phyloP scores from a whole-genome alignment of 768 basidiomycete species.

The Leucocoprinus sp. region DNA sequence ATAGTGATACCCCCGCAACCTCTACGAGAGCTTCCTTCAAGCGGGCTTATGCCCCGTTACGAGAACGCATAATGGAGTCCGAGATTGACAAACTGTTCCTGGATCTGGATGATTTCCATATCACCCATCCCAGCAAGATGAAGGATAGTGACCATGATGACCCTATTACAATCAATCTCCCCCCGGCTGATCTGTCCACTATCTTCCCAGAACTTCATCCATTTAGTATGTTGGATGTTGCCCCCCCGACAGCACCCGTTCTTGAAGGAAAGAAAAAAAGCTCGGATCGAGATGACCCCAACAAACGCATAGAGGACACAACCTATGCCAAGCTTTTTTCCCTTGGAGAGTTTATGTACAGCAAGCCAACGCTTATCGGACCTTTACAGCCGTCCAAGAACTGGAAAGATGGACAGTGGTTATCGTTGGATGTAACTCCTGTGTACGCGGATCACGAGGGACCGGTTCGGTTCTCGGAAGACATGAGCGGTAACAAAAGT shows the following conservation, averaged over 20 bases:
- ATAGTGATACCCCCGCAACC: constrained; percentile 23
- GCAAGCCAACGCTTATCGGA: constrained; percentile 77
- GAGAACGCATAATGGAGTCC: constrained; percentile 56
- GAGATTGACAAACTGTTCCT: constrained; percentile 46
- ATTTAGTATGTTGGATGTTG: constrained; percentile 44
- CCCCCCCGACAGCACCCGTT: constrained; percentile 22
- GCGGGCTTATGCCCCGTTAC: constrained; percentile 46
- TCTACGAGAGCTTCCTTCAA: constrained; percentile 35
- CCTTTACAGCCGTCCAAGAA: constrained; percentile 76
- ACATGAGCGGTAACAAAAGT: constrained; percentile 41
- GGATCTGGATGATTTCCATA: constrained; percentile 33
- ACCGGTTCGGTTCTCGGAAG: constrained; percentile 35
- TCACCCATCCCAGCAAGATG: constrained; percentile 14
- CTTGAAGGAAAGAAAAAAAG: constrained; percentile 39
- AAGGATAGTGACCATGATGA: constrained; percentile 15
- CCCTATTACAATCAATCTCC: constrained; percentile 19
- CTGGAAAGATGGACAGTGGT: constrained; percentile 58
- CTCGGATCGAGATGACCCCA: constrained; percentile 60
- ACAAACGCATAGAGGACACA: constrained; percentile 71
- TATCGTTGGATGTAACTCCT: constrained; percentile 52
- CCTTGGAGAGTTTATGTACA: constrained; percentile 68
- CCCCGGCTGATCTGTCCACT: constrained; percentile 44
- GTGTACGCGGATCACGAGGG: constrained; percentile 34
- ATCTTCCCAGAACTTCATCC: constrained; percentile 84
- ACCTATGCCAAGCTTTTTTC: constrained; percentile 70